Evolutionary conservation across 1,284 basidiomycete species (phyloP), one percentile per base, ranked within the genome.

Genomic region (Polyporus tsugae): DNA sequence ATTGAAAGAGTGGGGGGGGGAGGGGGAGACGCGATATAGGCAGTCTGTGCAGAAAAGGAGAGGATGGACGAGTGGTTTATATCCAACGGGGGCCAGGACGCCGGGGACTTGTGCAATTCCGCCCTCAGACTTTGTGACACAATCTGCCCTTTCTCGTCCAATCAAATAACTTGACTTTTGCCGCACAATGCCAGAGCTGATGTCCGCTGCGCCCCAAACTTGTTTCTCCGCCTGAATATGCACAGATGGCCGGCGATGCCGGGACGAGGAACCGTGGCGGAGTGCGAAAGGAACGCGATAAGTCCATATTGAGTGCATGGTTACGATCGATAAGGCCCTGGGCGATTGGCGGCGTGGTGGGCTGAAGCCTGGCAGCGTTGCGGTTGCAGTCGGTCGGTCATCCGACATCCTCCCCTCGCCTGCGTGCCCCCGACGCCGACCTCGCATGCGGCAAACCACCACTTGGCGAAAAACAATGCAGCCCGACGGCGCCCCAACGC

Each of bases 291-390:
- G 41, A 9, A 22, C 10, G 25, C 39, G 68, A 72, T 67, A 72
- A 64, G 63, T 65, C 66, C 64, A 46, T 35, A 63, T 63, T 25
- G 7, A 66, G 67, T 29, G 63, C 63, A 62, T 72, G 64, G 70
- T 72, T 69, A 72, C 70, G 66, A 72, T 72, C 70, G 70, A 72
- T 72, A 72, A 69, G 62, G 41, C 38, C 17, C 49, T 41, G 52
- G 13, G 38, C 44, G 60, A 52, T n/a, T 55, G 52, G 55, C 22
- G 58, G 44, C 15, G 22, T 22, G 55, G 36, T 6, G 6, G n/a
- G 33, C 58, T 64, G 36, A 38, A n/a, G n/a, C n/a, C n/a, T n/a
- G 44, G 44, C 44, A 46, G 44, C 6, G 44, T 46, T n/a, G 36
- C 29, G 6, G 15, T 36, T 33, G 55, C 19, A 22, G 44, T 22